Evolutionary conservation across 495 filamentous ascomycete species (phyloP).

Genomic region (Talaromyces adpressus): DNA sequence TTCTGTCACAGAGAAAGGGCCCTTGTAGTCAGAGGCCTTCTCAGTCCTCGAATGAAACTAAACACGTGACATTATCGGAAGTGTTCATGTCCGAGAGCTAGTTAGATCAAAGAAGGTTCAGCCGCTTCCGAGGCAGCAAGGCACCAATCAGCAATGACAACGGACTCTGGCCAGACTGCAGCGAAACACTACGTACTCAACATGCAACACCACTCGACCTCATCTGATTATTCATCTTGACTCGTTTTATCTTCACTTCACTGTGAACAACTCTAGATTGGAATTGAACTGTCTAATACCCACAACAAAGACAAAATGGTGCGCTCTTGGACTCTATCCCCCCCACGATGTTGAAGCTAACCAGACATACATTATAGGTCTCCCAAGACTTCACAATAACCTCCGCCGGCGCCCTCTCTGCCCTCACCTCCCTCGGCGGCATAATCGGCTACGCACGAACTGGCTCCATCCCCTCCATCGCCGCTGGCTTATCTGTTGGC

Average conservation of each 20-base stretch:
- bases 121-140: background rate
- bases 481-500: conserved; percentile 77
- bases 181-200: background rate
- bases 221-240: background rate
- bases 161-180: background rate
- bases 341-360: background rate
- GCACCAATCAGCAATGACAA: background rate
- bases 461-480: conserved; percentile 76
- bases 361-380: background rate
- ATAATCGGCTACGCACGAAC: conserved; percentile 77
- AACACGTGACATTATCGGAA: background rate
- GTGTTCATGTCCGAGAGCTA: background rate
- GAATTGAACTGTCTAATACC: background rate
- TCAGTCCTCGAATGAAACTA: no score
- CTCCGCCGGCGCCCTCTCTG: conserved; percentile 66
- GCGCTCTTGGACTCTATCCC: background rate
- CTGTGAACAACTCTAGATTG: background rate
- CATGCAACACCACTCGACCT: background rate
- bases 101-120: background rate
- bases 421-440: conserved; percentile 80
- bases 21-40: no score
- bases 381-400: conserved; percentile 9
- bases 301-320: background rate
- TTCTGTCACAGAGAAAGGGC: background rate
- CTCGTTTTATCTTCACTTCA: background rate